Conservation (phyloP, 2,329 filamentous ascomycete species). For the Fusarium goolgardi region DNA sequence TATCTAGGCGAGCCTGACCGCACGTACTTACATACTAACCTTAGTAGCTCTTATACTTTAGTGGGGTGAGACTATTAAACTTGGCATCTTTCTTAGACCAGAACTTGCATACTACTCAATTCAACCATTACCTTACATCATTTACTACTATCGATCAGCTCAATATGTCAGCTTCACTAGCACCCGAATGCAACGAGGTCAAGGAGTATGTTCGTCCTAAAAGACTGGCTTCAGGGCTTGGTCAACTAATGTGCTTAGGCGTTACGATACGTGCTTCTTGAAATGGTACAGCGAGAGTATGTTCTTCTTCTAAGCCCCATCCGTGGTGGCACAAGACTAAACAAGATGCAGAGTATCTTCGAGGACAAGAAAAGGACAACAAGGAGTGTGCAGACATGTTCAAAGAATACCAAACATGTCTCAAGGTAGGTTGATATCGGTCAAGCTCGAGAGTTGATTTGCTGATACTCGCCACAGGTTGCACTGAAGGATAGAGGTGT, state of each 20-base stretch:
- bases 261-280: constrained; percentile 96
- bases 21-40: background rate
- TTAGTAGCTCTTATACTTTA: background rate
- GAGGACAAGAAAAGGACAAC: constrained; percentile 83
- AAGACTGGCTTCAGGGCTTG: background rate
- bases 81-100: constrained; percentile 1
- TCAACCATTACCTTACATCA: constrained; percentile 25
- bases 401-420: constrained; percentile 86
- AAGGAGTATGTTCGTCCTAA: constrained; percentile 77
- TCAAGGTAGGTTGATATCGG: constrained; percentile 68
- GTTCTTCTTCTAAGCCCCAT: constrained; percentile 49
- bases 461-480: constrained; percentile 49
- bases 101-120: background rate
- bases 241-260: constrained; percentile 62
- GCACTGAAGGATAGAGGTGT: constrained; percentile 90
- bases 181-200: constrained; percentile 92
- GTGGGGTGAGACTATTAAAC: constrained; percentile 2
- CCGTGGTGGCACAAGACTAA: constrained; percentile 23
- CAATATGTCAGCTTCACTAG: constrained; percentile 91
- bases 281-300: constrained; percentile 99
- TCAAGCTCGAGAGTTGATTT: background rate
- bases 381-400: constrained; percentile 88
- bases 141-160: constrained; percentile 8
- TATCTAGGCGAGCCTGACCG: background rate
- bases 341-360: constrained; percentile 78